Evolutionary conservation across 805 yeast genomes (phyloP).

Genomic region (Maudiozyma barnettii): DNA sequence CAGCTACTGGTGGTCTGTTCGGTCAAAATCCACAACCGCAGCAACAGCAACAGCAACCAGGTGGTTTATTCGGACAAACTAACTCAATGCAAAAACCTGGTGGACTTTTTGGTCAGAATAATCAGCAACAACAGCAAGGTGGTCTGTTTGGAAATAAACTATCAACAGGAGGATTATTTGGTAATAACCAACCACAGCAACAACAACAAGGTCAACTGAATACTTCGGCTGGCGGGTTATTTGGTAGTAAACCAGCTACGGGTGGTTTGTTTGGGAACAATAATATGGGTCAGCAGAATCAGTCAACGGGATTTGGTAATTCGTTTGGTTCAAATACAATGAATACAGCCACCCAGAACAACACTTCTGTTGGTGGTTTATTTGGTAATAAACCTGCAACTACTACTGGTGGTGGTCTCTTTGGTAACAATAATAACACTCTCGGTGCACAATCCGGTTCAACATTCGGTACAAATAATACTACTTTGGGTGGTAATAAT

Average conservation of each 20-base stretch:
- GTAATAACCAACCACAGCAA: constrained; percentile 8
- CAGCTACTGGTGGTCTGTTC: constrained; percentile 16
- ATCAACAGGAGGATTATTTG: constrained; percentile 15
- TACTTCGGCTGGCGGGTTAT: constrained; percentile 11
- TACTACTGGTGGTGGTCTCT: constrained; percentile 29
- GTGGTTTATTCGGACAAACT: constrained; percentile 9
- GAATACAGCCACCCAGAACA: neutral
- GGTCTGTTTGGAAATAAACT: neutral
- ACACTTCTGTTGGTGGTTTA: constrained; percentile 17
- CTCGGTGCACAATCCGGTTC: neutral
- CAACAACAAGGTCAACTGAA: constrained; percentile 9
- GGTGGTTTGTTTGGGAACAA: constrained; percentile 14
- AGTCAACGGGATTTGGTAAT: neutral
- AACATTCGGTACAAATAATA: neutral
- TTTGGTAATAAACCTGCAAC: constrained; percentile 26
- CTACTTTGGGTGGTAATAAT: neutral
- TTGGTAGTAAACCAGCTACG: constrained; percentile 1
- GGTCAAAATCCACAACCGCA: constrained; percentile 11
- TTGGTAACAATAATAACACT: neutral
- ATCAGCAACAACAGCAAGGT: neutral
- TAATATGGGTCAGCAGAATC: neutral
- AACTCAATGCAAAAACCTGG: constrained; percentile 13
- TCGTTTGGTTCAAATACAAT: constrained; percentile 1
- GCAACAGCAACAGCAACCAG: constrained; percentile 20
- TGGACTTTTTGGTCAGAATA: constrained; percentile 26